Evolutionary conservation across 2,329 filamentous ascomycete genomes (phyloP).

Genomic region (Cladosporium sp.): DNA sequence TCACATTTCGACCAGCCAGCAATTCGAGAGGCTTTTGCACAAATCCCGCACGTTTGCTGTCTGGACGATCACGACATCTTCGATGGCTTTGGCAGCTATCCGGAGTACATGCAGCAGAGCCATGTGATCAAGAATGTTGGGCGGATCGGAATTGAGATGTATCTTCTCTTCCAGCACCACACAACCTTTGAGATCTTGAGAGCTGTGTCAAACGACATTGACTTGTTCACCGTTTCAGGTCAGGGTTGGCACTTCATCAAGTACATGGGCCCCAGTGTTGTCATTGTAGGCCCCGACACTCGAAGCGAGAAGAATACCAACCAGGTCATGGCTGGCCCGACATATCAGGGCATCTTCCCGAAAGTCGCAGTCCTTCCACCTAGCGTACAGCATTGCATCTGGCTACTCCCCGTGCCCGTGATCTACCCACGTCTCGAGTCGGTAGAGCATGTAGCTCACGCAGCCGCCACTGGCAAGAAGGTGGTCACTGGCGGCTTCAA

Average conservation of each 20-base stretch:
- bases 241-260: constrained; percentile 99
- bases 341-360: constrained; percentile 95
- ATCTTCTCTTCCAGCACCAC: constrained; percentile 96
- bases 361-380: constrained; percentile 89
- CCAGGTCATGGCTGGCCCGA: constrained; percentile 92
- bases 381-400: constrained; percentile 93
- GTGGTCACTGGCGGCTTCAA: constrained; percentile 97
- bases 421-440: constrained; percentile 89
- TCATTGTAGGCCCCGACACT: constrained; percentile 86
- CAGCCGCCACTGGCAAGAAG: constrained; percentile 92
- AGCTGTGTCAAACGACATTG: constrained; percentile 81
- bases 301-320: constrained; percentile 86
- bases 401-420: constrained; percentile 90
- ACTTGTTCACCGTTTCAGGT: constrained; percentile 96
- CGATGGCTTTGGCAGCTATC: constrained; percentile 95
- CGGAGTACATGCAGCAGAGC: constrained; percentile 96
- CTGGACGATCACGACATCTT: constrained; percentile 98
- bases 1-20: constrained; percentile 98
- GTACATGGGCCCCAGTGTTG: constrained; percentile 86
- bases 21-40: constrained; percentile 90
- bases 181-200: constrained; percentile 91
- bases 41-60: constrained; percentile 91
- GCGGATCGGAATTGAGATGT: constrained; percentile 94
- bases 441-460: constrained; percentile 87
- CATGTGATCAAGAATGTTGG: constrained; percentile 99